Evolutionary conservation across 805 yeast species (phyloP), one percentile per base, ranked within the genome.

Genomic region (Hemisphaericaspora nanyangensis): DNA sequence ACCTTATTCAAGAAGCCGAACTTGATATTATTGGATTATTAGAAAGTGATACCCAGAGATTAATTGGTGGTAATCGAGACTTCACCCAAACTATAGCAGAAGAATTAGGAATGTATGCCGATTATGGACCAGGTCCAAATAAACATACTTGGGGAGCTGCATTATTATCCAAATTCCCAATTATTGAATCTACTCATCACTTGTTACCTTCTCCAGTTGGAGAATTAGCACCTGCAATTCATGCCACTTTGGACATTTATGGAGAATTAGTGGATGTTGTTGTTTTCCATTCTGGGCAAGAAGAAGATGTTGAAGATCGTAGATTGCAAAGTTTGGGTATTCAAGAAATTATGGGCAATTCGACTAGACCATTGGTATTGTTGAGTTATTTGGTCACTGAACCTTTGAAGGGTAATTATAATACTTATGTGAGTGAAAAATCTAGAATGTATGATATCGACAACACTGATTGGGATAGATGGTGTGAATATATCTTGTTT

Each of bases 71-170:
- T 37, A 88, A 90, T 66, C 77, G 99, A 54, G 99, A 93, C 56
- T 70, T 91, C 53, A 89, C 97, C 0, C 96, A 87, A 65, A 79
- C 81, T 48, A 65, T 93, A 39, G 96, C 96, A 1, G 95, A 89
- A 61, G 95, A 91, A 50, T 72, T 93, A 50, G 91, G 87, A 30
- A 88, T 88, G 91, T 93, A 93, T 57, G 90, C 82, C 17, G 99
- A 93, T 61, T 93, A 80, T 57, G 99, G 99, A 6, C 99, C 99
- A 6, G 96, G 97, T 11, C 97, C 98, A 38, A 87, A 89, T 59
- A 84, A 90, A 61, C 98, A 93, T 65, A 93, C 99, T 0, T 93
- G 99, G 99, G 99, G 99, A 30, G 84, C 90, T 35, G 93, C 93
- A 2, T 70, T 93, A 45, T 69, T 93, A 48, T 90, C 97, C 16